Conservation (phyloP, 352 stramenopile species). For the Albugo laibachii region DNA sequence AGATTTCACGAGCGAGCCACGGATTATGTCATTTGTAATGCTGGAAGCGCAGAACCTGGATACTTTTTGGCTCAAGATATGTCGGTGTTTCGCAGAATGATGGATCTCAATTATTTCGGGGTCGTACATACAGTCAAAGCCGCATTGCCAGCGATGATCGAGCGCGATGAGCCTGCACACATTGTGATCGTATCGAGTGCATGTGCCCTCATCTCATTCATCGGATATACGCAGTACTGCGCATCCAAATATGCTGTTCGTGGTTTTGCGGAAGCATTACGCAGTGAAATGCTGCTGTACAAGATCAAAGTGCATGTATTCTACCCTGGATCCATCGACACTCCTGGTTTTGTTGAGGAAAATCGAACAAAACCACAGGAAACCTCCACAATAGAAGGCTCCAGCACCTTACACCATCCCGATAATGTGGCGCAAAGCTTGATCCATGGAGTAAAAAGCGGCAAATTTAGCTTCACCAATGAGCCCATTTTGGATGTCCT, state of each 20-base stretch:
- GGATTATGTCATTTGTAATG: conserved; percentile 55
- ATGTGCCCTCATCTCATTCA: conserved; percentile 50
- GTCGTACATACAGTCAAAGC: conserved; percentile 60
- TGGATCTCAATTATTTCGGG: conserved; percentile 80
- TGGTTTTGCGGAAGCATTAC: conserved; percentile 50
- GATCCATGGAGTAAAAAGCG: conserved; percentile 36
- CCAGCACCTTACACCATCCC: conserved; percentile 21
- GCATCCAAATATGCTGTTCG: conserved; percentile 68
- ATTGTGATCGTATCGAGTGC: conserved; percentile 58
- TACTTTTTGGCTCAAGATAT: conserved; percentile 67
- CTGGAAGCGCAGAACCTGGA: conserved; percentile 29
- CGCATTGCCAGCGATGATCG: conserved; percentile 56
- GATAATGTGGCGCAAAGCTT: conserved; percentile 45
- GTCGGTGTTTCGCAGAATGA: conserved; percentile 47
- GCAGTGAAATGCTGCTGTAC: conserved; percentile 58
- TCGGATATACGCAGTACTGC: conserved; percentile 66
- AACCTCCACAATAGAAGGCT: conserved; percentile 55
- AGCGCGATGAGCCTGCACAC: conserved; percentile 27
- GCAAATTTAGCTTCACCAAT: conserved; percentile 66
- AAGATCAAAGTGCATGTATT: conserved; percentile 51
- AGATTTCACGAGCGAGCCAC: conserved; percentile 36
- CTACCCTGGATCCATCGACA: conserved; percentile 74
- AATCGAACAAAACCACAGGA: conserved; percentile 52
- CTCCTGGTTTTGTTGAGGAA: conserved; percentile 47
- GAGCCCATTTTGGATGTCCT: conserved; percentile 55